Evolutionary conservation across 129 eudicot genomes (phyloP).

Genomic region (Dittrichia graveolens): DNA sequence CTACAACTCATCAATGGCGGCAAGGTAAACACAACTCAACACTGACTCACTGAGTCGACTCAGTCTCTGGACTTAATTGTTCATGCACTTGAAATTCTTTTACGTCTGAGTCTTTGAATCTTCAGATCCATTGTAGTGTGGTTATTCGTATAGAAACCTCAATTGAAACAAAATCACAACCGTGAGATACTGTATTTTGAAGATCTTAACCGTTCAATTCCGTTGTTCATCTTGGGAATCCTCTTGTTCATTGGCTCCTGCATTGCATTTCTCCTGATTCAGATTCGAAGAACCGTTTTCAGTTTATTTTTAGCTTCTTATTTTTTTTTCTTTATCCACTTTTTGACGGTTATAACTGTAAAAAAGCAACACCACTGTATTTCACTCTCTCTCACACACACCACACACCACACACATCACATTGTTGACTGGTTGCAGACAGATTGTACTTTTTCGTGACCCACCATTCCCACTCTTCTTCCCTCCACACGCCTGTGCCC

Average conservation of each 20-base stretch:
- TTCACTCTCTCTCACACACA: constrained; percentile 42
- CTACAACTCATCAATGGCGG: constrained; percentile 76
- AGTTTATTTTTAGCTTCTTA: constrained; percentile 16
- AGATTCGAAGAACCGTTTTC: constrained; percentile 35
- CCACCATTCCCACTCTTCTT: too few relatives aligned
- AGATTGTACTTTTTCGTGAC: constrained; percentile 25
- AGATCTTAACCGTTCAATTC: constrained; percentile 50
- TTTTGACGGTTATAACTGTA: constrained; percentile 42
- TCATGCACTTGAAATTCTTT: constrained; percentile 12
- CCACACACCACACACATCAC: constrained; percentile 11
- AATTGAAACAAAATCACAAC: constrained; percentile 30
- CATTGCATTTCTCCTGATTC: constrained; percentile 1
- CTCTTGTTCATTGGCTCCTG: constrained; percentile 18
- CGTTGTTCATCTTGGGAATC: constrained; percentile 43
- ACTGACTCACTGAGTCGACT: constrained; percentile 33
- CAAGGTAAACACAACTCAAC: constrained; percentile 40
- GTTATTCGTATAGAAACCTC: constrained; percentile 8
- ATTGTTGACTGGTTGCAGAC: constrained; percentile 30
- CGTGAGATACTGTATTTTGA: constrained; percentile 37
- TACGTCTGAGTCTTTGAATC: constrained; percentile 12
- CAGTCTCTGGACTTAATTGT: neutral
- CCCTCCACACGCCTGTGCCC: too few relatives aligned
- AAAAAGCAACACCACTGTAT: constrained; percentile 19
- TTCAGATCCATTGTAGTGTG: constrained; percentile 33
- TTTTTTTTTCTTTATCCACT: constrained; percentile 10